Percentiles rank a stretch among this genome's conserved stretches.
Conservation (phyloP, 2,329 filamentous ascomycete species). For the Coniochaeta prunicola region DNA sequence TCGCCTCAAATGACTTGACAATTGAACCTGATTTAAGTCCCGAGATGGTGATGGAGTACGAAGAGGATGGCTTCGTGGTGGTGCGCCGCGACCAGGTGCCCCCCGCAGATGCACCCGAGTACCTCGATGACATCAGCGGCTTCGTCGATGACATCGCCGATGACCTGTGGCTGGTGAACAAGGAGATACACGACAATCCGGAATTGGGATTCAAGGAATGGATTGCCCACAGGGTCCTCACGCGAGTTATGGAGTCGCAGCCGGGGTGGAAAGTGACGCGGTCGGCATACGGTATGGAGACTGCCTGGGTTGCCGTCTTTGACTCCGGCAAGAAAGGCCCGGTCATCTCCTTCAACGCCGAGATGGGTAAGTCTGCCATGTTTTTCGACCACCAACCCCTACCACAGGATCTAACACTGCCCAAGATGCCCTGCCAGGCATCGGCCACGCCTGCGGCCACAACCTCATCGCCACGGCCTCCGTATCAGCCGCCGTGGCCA, state of each 20-base stretch:
- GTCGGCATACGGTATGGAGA: constrained; percentile 42
- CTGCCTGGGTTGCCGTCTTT: constrained; percentile 44
- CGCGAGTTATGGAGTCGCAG: constrained; percentile 34
- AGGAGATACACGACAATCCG: constrained; percentile 43
- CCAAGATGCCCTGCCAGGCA: constrained; percentile 38
- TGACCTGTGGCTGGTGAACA: constrained; percentile 36
- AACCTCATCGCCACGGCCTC: constrained; percentile 45
- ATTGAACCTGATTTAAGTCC: background rate
- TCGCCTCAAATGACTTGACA: no score
- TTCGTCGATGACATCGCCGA: constrained; percentile 29
- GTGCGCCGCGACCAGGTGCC: background rate
- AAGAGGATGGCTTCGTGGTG: constrained; percentile 1
- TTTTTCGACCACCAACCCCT: background rate
- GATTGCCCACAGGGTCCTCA: constrained; percentile 42
- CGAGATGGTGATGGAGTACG: background rate
- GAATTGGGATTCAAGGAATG: constrained; percentile 40
- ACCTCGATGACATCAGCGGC: constrained; percentile 27
- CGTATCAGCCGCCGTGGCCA: constrained; percentile 37
- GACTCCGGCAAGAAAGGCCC: constrained; percentile 38
- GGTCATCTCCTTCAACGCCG: constrained; percentile 37
- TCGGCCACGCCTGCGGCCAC: constrained; percentile 48
- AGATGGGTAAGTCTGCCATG: constrained; percentile 28
- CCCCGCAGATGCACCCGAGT: constrained; percentile 2
- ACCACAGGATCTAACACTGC: background rate
- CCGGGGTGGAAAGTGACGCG: constrained; percentile 41